Percentiles rank a stretch among this genome's conserved stretches.
Evolutionary conservation across 78 protist species (phyloP).

Genomic region (Bodo saltans): DNA sequence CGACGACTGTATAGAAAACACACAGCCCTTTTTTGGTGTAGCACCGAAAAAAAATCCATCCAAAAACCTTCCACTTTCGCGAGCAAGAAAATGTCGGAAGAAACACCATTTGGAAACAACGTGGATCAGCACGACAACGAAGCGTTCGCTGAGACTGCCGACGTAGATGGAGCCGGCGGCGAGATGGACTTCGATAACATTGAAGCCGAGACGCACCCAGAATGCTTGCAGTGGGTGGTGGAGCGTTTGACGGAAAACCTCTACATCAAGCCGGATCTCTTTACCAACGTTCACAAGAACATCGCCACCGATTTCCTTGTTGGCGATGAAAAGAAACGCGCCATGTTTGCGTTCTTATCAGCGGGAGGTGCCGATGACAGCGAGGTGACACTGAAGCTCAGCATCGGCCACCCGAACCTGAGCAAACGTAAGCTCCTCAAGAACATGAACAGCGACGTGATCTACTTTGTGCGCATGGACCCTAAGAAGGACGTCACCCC

Average conservation of each 20-base stretch:
- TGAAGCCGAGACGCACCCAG: neutral
- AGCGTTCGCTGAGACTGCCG: no score
- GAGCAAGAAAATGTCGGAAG: no score
- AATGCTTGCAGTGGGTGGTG: neutral
- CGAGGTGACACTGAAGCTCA: neutral
- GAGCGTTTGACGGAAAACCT: neutral
- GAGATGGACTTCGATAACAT: neutral
- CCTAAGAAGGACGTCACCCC: conserved; percentile 8
- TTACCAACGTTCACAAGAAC: neutral
- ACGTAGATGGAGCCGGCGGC: no score
- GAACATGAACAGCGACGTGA: neutral
- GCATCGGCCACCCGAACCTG: neutral
- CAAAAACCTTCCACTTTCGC: no score
- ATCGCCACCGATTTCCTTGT: neutral
- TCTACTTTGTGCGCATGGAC: neutral
- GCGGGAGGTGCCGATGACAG: no score
- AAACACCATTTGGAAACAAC: no score
- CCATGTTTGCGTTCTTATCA: neutral
- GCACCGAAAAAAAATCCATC: no score
- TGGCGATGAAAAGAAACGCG: neutral
- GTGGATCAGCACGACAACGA: no score
- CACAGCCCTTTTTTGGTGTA: no score
- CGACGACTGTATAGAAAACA: no score
- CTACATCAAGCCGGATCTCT: neutral
- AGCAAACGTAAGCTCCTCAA: neutral